A percentile compares a stretch with the other conserved stretches of the same genome.
Evolutionary conservation across 1,139 yeast species (phyloP).

Genomic region (Suhomyces wounanorum): DNA sequence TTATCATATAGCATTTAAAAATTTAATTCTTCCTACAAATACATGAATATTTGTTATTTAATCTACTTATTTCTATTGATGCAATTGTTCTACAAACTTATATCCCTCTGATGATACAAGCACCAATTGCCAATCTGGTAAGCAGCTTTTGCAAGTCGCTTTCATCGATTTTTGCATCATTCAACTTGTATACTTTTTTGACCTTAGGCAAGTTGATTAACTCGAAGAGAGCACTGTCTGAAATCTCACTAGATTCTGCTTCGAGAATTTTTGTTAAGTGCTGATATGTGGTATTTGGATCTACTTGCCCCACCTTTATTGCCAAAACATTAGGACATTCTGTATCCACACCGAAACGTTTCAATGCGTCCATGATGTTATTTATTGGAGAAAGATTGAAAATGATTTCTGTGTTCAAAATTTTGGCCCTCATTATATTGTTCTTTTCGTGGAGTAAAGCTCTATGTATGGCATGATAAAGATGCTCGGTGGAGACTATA

Average conservation of each 20-base stretch:
- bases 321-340: conserved; percentile 31
- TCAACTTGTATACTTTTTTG: conserved; percentile 42
- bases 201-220: conserved; percentile 33
- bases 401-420: conserved; percentile 46
- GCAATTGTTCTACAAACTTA: neutral
- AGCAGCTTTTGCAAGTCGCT: conserved; percentile 26
- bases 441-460: conserved; percentile 33
- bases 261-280: conserved; percentile 22
- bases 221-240: conserved; percentile 28
- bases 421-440: conserved; percentile 39
- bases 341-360: conserved; percentile 43
- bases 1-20: neutral
- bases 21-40: conserved; percentile 8
- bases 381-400: conserved; percentile 45
- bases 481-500: conserved; percentile 40
- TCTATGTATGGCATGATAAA: conserved; percentile 36
- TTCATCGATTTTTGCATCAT: conserved; percentile 29
- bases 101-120: conserved; percentile 41
- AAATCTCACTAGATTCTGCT: conserved; percentile 18
- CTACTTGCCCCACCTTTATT: conserved; percentile 29
- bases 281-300: neutral
- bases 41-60: neutral
- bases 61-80: conserved; percentile 1
- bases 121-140: conserved; percentile 41
- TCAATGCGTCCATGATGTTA: conserved; percentile 47